Evolutionary conservation across 1,284 basidiomycete genomes (phyloP), one percentile per base, ranked within the genome.

Genomic region (Rugosomyces carneus): DNA sequence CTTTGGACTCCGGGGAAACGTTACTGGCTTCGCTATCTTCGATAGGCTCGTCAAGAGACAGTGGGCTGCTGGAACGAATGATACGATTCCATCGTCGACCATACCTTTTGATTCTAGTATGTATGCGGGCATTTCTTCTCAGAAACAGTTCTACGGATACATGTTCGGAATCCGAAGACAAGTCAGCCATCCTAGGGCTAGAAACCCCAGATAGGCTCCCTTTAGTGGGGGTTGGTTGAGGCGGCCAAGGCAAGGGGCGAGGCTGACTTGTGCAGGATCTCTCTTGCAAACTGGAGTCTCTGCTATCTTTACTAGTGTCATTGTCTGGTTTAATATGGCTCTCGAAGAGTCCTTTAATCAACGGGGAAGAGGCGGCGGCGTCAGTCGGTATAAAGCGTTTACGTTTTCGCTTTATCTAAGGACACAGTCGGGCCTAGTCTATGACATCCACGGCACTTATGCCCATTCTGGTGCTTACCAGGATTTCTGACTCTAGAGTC

Each of bases 131-230:
- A 16, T 44, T 48, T 37, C 42, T 42, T 16, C 34, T 40, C 10
- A 64, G 44, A 39, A 63, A 61, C 6, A 38, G 45, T 29, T 64
- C 62, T 0, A 64, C 57, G 24, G 58, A 53, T 6, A 44, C 16
- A n/a, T 45, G 45, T 27, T 45, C 32, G 20, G 44, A 36, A 29
- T 53, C 47, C 13, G 50, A 51, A 7, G 40, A 39, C 31, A 43
- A 23, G 34, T 34, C 45, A 40, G 24, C 49, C 35, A 38, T 52
- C 7, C 7, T 3, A 31, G 29, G 29, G 13, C 29, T 31, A 31
- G 29, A n/a, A 31, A 31, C 4, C 3, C 13, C 29, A 3, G 29
- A n/a, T 10, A 8, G 6, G 11, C 13, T 5, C 7, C 13, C 13
- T 13, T 31, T 11, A n/a, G 4, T 8, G 4, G 3, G 29, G 29